Evolutionary conservation across 1,284 basidiomycete genomes (phyloP), one percentile per base, ranked within the genome.

Genomic region (Fomitopsis pinicola): DNA sequence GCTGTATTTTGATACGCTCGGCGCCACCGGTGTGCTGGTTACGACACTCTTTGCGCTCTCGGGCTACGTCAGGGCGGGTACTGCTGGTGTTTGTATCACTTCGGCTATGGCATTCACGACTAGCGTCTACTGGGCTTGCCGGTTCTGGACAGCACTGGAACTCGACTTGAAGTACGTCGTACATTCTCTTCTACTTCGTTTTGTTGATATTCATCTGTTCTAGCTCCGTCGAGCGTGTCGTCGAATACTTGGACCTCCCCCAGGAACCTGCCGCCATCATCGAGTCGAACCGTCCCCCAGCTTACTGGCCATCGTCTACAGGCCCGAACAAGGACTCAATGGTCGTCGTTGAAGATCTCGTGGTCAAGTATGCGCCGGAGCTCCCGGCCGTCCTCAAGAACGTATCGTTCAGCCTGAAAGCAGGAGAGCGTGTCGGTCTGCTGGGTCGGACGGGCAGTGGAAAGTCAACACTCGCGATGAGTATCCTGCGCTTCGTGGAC

Each of bases 241-340:
- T 92, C 4, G 95, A 97, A 77, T 97, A 96, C 70, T 83, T 96
- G 19, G 83, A 91, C 58, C 79, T 96, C n/a, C 91, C 92, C 0
- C 90, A 92, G 69, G 95, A 96, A 71, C 87, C 93, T 4, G 87
- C 93, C 1, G 79, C 87, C 0, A 69, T 89, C 60, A 87, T 94
- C 55, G 84, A 88, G 60, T 80, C 80, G 0, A 80, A 80, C 56
- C 82, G 88, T 5, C 86, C 86, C 1, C 92, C 92, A 0, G 92
- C 93, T 0, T 92, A 93, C 69, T 95, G 94, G 93, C 93, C 93
- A 0, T 91, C 91, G 0, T 68, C 71, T 2, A 64, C 69, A 10
- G 90, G 88, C 70, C 80, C 82, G 26, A 81, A 79, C 61, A 74
- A 78, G 22, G 72, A 72, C 35, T 66, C 68, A 6, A 62, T 77